Evolutionary conservation across 495 filamentous ascomycete species (phyloP).

Genomic region (Lasiosphaeria ovina): DNA sequence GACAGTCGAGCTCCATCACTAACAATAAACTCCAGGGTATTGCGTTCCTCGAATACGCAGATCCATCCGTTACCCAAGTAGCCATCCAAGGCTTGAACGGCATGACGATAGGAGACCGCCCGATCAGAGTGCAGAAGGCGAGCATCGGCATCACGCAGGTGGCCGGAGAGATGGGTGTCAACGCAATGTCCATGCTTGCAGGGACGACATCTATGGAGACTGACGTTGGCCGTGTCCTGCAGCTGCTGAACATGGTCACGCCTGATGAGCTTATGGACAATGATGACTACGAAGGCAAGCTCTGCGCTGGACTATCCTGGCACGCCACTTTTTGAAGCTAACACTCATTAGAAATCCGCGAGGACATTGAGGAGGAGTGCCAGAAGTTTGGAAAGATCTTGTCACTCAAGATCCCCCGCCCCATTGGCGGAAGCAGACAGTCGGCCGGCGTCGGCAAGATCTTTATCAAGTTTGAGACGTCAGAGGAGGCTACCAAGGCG

Average conservation of each 20-base stretch:
- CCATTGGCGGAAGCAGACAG: constrained; percentile 73
- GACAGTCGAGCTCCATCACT: constrained; percentile 11
- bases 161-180: constrained; percentile 90
- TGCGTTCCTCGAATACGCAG: constrained; percentile 92
- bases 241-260: constrained; percentile 97
- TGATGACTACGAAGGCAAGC: constrained; percentile 86
- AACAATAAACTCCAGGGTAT: constrained; percentile 63
- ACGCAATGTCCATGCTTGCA: constrained; percentile 98
- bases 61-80: constrained; percentile 72
- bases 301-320: background rate
- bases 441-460: constrained; percentile 95
- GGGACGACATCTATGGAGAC: constrained; percentile 79
- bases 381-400: constrained; percentile 81
- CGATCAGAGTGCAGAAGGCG: constrained; percentile 81
- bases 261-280: constrained; percentile 90
- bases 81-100: constrained; percentile 89
- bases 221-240: constrained; percentile 76
- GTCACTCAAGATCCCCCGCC: constrained; percentile 87
- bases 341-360: constrained; percentile 72
- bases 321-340: constrained; percentile 6
- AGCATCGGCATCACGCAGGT: constrained; percentile 92
- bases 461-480: constrained; percentile 84
- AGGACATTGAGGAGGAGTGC: constrained; percentile 90
- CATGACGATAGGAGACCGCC: constrained; percentile 85
- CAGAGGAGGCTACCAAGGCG: constrained; percentile 77